phyloP scores from a whole-genome alignment of 371 early-diverging fungal species.

The Fennellomyces sp. region DNA sequence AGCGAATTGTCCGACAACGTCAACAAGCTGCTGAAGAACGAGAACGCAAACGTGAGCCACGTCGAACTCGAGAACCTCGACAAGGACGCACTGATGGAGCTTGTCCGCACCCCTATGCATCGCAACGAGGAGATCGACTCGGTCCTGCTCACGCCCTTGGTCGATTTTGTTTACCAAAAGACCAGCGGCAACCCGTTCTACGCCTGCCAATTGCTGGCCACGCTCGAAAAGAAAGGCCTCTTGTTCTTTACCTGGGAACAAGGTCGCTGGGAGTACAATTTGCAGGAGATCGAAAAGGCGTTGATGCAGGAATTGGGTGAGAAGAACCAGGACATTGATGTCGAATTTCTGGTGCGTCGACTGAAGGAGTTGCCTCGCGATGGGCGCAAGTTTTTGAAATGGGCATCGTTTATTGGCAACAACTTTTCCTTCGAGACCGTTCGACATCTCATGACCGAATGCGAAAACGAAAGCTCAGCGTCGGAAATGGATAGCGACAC shows the following conservation, averaged over 20 bases:
- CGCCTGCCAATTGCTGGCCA: slow-evolving; percentile 37
- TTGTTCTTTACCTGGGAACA: slow-evolving; percentile 52
- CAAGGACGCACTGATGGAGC: slow-evolving; percentile 38
- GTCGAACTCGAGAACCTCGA: slow-evolving; percentile 42
- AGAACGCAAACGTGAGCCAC: slow-evolving; percentile 33
- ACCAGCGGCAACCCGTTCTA: slow-evolving; percentile 52
- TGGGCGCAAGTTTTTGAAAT: slow-evolving; percentile 48
- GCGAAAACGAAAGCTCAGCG: slow-evolving; percentile 16
- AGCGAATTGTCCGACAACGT: slow-evolving; percentile 23
- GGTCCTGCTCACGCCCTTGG: slow-evolving; percentile 33
- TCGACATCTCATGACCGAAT: slow-evolving; percentile 41
- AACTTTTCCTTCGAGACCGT: slow-evolving; percentile 48
- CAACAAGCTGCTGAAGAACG: slow-evolving; percentile 26
- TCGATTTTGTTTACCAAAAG: slow-evolving; percentile 43
- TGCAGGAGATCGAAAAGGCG: slow-evolving; percentile 48
- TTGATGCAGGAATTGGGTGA: slow-evolving; percentile 25
- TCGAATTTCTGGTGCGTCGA: slow-evolving; percentile 43
- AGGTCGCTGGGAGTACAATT: slow-evolving; percentile 51
- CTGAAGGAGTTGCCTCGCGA: slow-evolving; percentile 47
- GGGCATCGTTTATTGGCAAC: slow-evolving; percentile 55
- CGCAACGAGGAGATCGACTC: slow-evolving; percentile 38
- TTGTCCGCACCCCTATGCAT: slow-evolving; percentile 46
- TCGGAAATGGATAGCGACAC: slow-evolving; percentile 25
- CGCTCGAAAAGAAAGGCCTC: slow-evolving; percentile 47
- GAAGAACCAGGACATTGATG: slow-evolving; percentile 34